These are phyloP conservation scores for Akanthomyces dipterigenus DNA, from an alignment of 2,329 filamentous ascomycete species.

Conservation along the genomic window DNA sequence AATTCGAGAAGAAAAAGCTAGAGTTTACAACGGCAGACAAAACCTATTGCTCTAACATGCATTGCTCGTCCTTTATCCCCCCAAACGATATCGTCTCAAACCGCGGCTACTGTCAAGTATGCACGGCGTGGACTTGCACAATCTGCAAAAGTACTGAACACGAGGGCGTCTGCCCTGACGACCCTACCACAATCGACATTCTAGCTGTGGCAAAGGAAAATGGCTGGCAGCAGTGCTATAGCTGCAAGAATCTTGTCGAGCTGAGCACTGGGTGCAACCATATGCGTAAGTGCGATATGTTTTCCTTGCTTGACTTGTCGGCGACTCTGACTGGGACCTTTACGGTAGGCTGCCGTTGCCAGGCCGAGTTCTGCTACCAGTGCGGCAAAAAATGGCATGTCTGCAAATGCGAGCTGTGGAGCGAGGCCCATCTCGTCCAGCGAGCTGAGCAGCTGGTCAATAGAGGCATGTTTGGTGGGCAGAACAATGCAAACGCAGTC, in stretches of 20 bases:
- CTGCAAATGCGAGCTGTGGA: conserved; percentile 29
- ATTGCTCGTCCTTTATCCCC: background rate
- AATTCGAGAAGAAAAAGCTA: background rate
- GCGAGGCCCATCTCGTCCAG: conserved; percentile 21
- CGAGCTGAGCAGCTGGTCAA: background rate
- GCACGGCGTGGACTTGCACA: background rate
- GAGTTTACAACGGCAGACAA: background rate
- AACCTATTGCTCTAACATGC: background rate
- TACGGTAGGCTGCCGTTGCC: conserved; percentile 34
- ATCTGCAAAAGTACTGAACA: background rate
- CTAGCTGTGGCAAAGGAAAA: conserved; percentile 31
- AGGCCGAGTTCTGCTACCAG: conserved; percentile 37
- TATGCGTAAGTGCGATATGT: conserved; percentile 40
- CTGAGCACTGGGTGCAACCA: conserved; percentile 43
- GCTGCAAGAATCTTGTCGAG: conserved; percentile 41
- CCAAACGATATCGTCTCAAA: background rate
- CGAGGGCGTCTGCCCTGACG: conserved; percentile 31
- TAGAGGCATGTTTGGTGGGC: background rate
- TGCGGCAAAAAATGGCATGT: conserved; percentile 36
- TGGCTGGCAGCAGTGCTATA: conserved; percentile 42
- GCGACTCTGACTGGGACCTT: background rate
- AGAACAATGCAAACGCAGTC: background rate
- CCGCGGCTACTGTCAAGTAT: background rate
- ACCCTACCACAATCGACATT: conserved; percentile 31
- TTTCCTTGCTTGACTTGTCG: too few species aligned